A percentile compares a stretch with the other conserved stretches of the same genome.
phyloP scores from a whole-genome alignment of 2,329 filamentous ascomycete species.

The Penicillium glabrum region DNA sequence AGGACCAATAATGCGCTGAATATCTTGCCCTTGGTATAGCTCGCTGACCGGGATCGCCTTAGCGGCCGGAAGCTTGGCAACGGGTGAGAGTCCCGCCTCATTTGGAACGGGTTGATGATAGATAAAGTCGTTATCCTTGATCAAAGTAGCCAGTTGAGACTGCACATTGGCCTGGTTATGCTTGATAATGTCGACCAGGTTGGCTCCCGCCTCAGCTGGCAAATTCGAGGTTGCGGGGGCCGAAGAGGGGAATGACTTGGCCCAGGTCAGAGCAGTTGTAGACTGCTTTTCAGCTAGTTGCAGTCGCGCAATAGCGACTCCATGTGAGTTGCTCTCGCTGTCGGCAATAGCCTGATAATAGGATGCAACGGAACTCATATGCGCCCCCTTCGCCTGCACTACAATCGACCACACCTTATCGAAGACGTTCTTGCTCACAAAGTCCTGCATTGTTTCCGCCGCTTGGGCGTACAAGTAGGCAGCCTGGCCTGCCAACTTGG shows the following conservation, averaged over 20 bases:
- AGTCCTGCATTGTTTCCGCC: constrained; percentile 86
- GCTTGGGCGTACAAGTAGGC: constrained; percentile 85
- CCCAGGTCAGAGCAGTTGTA: constrained; percentile 73
- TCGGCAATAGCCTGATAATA: constrained; percentile 93
- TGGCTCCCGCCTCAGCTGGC: constrained; percentile 71
- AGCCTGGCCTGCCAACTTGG: constrained; percentile 89
- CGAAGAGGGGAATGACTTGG: constrained; percentile 76
- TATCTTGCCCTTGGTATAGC: constrained; percentile 94
- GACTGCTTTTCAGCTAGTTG: constrained; percentile 76
- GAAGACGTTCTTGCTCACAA: constrained; percentile 85
- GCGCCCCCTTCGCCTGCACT: constrained; percentile 68
- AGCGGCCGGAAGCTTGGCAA: constrained; percentile 88
- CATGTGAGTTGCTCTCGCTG: constrained; percentile 83
- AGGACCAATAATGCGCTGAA: constrained; percentile 92
- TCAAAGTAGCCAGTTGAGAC: constrained; percentile 72
- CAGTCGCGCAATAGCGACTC: constrained; percentile 77
- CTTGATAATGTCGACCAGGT: constrained; percentile 78
- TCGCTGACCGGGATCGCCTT: constrained; percentile 98
- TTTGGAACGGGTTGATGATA: constrained; percentile 91
- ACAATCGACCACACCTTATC: constrained; percentile 91
- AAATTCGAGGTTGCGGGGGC: constrained; percentile 81
- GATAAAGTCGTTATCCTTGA: constrained; percentile 97
- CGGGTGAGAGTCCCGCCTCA: constrained; percentile 75
- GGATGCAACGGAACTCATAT: constrained; percentile 83
- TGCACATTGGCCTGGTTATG: constrained; percentile 78